Conservation (phyloP, 257 asterid species). For the Paulownia fortunei region DNA sequence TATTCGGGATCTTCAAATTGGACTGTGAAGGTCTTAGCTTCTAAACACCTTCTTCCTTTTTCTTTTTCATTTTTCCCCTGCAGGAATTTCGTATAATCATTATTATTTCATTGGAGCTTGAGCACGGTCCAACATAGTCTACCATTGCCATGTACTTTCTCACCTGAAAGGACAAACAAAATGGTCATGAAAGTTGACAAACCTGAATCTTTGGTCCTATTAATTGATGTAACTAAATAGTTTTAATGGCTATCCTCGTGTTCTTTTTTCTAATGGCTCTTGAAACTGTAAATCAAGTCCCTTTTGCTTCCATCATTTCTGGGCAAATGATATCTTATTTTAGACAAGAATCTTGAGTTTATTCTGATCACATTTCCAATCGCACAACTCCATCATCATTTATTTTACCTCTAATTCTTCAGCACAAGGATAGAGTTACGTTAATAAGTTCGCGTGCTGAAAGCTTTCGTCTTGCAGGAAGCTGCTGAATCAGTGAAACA, state of each 20-base stretch:
- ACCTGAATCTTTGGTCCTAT: not conserved
- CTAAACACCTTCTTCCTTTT: not conserved
- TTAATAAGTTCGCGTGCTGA: constrained; percentile 13
- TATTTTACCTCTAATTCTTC: not conserved
- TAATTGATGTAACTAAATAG: not conserved
- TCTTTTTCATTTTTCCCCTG: not conserved
- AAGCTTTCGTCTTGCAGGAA: constrained; percentile 61
- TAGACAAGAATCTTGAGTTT: constrained; percentile 8
- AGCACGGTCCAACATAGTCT: not conserved
- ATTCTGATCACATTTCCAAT: not conserved
- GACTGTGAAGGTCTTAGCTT: constrained; percentile 84
- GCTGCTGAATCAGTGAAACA: constrained; percentile 90
- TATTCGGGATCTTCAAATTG: constrained; percentile 88
- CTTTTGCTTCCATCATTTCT: constrained; percentile 3
- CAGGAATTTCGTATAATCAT: not conserved
- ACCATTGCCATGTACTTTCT: not conserved
- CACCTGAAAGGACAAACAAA: not conserved
- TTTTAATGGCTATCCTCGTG: not conserved
- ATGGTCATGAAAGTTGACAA: not conserved
- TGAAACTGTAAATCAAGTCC: not conserved
- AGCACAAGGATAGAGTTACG: not conserved
- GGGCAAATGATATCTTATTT: not conserved
- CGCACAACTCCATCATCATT: not conserved
- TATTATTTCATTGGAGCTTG: not conserved
- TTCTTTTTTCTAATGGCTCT: not conserved